phyloP scores from a whole-genome alignment of 2,329 filamentous ascomycete genomes.

The Domatiomyces globalis region DNA sequence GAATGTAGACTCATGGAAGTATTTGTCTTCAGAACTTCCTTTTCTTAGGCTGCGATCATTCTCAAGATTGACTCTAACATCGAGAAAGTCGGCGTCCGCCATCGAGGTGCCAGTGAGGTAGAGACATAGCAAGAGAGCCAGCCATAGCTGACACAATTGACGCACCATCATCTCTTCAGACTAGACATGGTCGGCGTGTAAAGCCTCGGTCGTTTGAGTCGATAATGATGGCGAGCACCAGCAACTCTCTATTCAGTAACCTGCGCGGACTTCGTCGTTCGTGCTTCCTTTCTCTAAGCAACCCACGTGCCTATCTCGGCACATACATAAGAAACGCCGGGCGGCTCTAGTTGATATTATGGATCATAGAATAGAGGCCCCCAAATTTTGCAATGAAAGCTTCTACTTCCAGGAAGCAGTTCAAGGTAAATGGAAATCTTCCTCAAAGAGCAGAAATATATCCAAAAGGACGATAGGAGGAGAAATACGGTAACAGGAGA shows the following conservation, averaged over 20 bases:
- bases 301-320: no score
- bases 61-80: conserved; percentile 28
- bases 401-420: not conserved
- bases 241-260: not conserved
- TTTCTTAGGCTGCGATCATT: conserved; percentile 28
- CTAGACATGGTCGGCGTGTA: not conserved
- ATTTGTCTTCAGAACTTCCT: conserved; percentile 32
- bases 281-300: not conserved
- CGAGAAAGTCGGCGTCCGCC: conserved; percentile 30
- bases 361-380: not conserved
- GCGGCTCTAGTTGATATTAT: no score
- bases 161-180: not conserved
- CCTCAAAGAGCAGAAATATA: not conserved
- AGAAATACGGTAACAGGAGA: not conserved
- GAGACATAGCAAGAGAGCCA: not conserved
- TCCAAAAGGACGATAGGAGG: not conserved
- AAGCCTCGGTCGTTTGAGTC: not conserved
- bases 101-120: not conserved
- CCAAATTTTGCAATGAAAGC: not conserved
- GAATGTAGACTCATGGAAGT: conserved; percentile 32
- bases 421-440: not conserved
- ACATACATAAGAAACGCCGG: no score
- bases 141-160: not conserved
- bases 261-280: not conserved
- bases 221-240: not conserved